Conservation (phyloP, 1,284 basidiomycete genomes). For the Gymnopus androsaceus region DNA sequence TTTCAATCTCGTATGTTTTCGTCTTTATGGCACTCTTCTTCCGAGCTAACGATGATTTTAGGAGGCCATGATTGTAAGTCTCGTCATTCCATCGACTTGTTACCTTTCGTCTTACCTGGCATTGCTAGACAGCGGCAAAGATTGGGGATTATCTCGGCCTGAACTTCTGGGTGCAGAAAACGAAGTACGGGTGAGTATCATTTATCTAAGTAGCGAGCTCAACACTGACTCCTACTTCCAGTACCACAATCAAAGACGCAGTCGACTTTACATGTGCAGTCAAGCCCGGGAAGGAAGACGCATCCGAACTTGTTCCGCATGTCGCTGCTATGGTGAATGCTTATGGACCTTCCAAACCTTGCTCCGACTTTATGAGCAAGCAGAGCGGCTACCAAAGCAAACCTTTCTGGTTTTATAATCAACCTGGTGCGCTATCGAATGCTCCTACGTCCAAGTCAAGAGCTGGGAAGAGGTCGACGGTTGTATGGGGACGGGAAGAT, state of each 20-base stretch:
- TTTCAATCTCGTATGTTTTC: conserved; percentile 45
- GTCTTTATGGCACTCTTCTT: neutral
- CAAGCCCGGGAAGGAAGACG: conserved; percentile 47
- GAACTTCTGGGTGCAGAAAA: conserved; percentile 52
- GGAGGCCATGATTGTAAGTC: conserved; percentile 57
- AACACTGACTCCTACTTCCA: conserved; percentile 18
- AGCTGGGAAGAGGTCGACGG: conserved; percentile 8
- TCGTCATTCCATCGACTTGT: conserved; percentile 16
- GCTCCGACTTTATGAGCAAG: conserved; percentile 44
- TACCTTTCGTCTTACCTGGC: conserved; percentile 12
- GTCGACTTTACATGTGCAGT: conserved; percentile 53
- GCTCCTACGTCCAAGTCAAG: conserved; percentile 17
- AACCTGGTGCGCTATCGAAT: conserved; percentile 35
- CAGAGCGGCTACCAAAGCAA: conserved; percentile 39
- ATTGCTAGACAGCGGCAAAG: conserved; percentile 50
- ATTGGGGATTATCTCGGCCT: conserved; percentile 53
- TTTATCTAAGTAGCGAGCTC: neutral
- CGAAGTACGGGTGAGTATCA: conserved; percentile 30
- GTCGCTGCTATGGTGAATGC: conserved; percentile 54
- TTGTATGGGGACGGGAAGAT: conserved; percentile 11
- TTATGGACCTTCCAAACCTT: conserved; percentile 60
- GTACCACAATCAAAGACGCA: conserved; percentile 58
- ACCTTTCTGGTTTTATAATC: conserved; percentile 57
- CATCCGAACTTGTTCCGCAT: conserved; percentile 49
- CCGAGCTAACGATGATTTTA: neutral